Conservation (phyloP, 2,329 filamentous ascomycete genomes). For the Trichophyton schoenleinii region DNA sequence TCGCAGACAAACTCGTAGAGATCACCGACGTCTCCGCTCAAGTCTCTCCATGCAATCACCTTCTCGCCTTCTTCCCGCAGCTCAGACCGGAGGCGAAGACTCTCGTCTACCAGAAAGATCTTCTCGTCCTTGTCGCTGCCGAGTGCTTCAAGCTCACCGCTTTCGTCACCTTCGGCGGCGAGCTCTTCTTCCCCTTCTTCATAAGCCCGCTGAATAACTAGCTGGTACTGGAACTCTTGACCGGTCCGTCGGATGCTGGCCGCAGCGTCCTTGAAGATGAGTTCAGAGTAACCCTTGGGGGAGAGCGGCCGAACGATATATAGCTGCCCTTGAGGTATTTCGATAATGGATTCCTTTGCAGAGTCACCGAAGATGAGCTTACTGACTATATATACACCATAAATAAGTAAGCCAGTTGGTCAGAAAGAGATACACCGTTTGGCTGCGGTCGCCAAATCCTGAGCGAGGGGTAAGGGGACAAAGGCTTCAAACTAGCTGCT, state of each 20-base stretch:
- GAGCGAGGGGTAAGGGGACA: constrained; percentile 15
- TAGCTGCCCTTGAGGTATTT: constrained; percentile 88
- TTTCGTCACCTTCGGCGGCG: constrained; percentile 77
- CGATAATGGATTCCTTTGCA: constrained; percentile 84
- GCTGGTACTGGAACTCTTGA: constrained; percentile 93
- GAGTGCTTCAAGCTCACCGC: constrained; percentile 63
- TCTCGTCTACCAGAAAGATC: constrained; percentile 88
- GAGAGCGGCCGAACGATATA: constrained; percentile 92
- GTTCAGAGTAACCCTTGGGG: constrained; percentile 94
- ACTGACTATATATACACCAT: constrained; percentile 50
- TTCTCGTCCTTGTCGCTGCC: constrained; percentile 82
- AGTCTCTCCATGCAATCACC: constrained; percentile 84
- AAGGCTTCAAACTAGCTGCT: constrained; percentile 15
- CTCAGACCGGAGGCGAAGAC: constrained; percentile 74
- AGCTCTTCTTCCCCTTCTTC: constrained; percentile 95
- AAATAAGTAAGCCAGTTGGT: neutral
- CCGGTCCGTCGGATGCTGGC: constrained; percentile 85
- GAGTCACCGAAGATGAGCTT: constrained; percentile 85
- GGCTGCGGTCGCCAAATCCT: too few species aligned
- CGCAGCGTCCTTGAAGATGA: constrained; percentile 95
- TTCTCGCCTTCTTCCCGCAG: constrained; percentile 67
- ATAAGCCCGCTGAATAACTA: constrained; percentile 90
- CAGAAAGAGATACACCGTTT: neutral
- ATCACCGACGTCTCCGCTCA: constrained; percentile 86
- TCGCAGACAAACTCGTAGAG: constrained; percentile 98